Evolutionary conservation across 257 asterid species (phyloP), one percentile per base, ranked within the genome.

Genomic region (Solanum appendiculatum): DNA sequence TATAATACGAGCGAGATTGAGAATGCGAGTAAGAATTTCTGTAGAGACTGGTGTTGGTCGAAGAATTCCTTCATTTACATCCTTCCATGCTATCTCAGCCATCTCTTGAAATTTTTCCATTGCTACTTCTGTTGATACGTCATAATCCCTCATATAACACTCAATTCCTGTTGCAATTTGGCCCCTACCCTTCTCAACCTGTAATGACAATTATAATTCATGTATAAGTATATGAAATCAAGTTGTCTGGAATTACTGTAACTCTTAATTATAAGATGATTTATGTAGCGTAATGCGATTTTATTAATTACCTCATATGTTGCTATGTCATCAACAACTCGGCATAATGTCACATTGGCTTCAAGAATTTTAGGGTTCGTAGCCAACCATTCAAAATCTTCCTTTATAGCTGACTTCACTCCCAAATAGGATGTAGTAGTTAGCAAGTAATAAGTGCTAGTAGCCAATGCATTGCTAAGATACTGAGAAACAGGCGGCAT

Each of bases 21-120:
- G 60, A 31, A 92, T 58, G 6, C 86, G 82, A 74, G 77, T 64
- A 8, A 90, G 72, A 33, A 91, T 84, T 29, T 88, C 87, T 85
- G 44, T 86, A 0, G 91, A 42, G 18, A 86, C 88, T 1, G 84
- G 9, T 1, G 85, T 73, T 33, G 90, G 91, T 80, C 75, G 86
- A 13, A 83, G 66, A 3, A 44, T 75, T 73, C 91, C 95, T 16
- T 89, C 94, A 86, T 93, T 93, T 0, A 91, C 88, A 37, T 91
- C 94, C 75, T 92, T 92, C 96, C 96, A 93, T 5, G 94, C 93
- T 73, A 81, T 73, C 73, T 88, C 91, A 6, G 86, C 91, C 33
- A 91, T 90, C 2, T 78, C 86, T 1, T 60, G 83, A 2, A 93
- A 82, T 73, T 90, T 86, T n/a, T 85, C 44, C 90, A 87, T 86